Evolutionary conservation across 2,329 filamentous ascomycete genomes (phyloP).

Genomic region (Cladophialophora psammophila): DNA sequence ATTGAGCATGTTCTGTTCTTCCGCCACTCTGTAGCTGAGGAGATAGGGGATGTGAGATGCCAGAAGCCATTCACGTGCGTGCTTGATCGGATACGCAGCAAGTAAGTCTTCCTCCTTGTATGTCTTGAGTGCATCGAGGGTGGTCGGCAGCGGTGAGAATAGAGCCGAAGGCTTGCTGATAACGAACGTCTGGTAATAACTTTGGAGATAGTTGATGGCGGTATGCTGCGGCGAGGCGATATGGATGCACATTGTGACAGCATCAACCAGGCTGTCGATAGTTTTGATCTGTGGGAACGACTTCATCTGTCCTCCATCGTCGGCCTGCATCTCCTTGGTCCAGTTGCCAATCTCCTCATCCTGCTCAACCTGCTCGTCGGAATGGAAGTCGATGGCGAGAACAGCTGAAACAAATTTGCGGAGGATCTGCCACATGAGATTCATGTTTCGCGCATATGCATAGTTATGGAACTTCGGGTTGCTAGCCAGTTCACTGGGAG

Average conservation of each 20-base stretch:
- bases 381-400: conserved; percentile 47
- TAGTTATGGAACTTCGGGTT: conserved; percentile 56
- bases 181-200: conserved; percentile 60
- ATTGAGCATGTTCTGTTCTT: conserved; percentile 51
- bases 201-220: conserved; percentile 61
- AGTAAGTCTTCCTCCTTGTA: conserved; percentile 48
- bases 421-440: conserved; percentile 55
- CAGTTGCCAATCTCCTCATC: conserved; percentile 51
- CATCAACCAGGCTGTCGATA: conserved; percentile 53
- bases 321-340: conserved; percentile 51
- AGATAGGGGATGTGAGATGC: conserved; percentile 56
- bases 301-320: conserved; percentile 47
- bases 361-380: conserved; percentile 42
- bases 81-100: conserved; percentile 53
- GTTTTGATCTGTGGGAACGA: conserved; percentile 55
- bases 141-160: conserved; percentile 19
- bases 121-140: conserved; percentile 39
- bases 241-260: conserved; percentile 62
- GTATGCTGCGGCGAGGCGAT: conserved; percentile 60
- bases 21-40: conserved; percentile 53
- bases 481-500: conserved; percentile 40
- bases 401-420: conserved; percentile 53
- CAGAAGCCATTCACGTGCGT: conserved; percentile 56
- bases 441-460: conserved; percentile 57
- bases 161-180: conserved; percentile 47